Conservation (phyloP, 768 basidiomycete species). For the Naganishia friedmannii region DNA sequence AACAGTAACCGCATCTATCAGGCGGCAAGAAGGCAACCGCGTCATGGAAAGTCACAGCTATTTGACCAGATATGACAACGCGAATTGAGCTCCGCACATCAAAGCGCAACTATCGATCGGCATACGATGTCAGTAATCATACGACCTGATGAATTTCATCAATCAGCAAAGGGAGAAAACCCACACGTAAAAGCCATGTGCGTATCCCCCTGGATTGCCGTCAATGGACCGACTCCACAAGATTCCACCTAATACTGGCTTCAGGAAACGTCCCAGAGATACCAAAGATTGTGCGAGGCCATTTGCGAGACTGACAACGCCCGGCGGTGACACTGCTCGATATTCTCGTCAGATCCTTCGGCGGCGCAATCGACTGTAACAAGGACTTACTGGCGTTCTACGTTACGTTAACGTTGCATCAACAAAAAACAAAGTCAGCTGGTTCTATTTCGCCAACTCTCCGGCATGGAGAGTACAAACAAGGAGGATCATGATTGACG, state of each 20-base stretch:
- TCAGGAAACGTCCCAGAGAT: constrained; percentile 84
- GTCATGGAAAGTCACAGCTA: not conserved
- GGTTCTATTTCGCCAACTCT: not conserved
- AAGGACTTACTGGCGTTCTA: constrained; percentile 28
- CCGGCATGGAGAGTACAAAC: constrained; percentile 30
- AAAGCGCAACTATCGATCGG: constrained; percentile 3
- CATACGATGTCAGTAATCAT: not conserved
- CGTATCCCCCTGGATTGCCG: constrained; percentile 48
- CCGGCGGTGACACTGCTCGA: constrained; percentile 73
- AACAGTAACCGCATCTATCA: not conserved
- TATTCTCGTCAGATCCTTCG: not conserved
- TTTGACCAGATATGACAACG: constrained; percentile 25
- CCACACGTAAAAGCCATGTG: constrained; percentile 41
- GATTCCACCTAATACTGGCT: constrained; percentile 57
- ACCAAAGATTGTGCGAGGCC: constrained; percentile 95
- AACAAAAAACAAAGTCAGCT: not conserved
- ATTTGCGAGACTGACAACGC: constrained; percentile 84
- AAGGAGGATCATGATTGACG: constrained; percentile 79
- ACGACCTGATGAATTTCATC: too few species aligned
- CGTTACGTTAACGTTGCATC: not conserved
- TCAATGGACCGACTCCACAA: constrained; percentile 47
- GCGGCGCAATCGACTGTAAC: too few species aligned
- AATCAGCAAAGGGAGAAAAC: constrained; percentile 1
- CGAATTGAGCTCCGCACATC: constrained; percentile 24
- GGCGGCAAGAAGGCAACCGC: not conserved